Evolutionary conservation across 192 early-diverging fungal species (phyloP).

Genomic region (Backusella psychrophila): DNA sequence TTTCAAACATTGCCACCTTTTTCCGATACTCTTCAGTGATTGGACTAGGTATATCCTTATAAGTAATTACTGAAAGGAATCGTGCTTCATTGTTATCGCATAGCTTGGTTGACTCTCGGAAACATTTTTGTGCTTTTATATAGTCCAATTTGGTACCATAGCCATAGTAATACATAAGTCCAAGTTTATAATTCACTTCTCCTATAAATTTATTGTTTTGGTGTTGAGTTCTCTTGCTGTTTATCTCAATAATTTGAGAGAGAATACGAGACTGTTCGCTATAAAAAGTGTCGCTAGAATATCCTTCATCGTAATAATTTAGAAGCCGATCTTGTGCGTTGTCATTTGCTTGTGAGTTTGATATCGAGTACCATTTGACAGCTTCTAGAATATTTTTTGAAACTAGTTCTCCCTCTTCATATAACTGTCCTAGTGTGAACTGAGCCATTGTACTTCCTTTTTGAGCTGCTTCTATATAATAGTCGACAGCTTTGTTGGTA

Average conservation of each 20-base stretch:
- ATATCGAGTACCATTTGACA: not conserved
- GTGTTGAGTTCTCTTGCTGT: not conserved
- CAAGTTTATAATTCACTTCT: not conserved
- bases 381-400: not conserved
- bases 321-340: not conserved
- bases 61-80: too few relatives aligned
- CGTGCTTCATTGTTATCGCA: too few relatives aligned
- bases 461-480: not conserved
- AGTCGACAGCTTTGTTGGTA: not conserved
- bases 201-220: not conserved
- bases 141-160: too few relatives aligned
- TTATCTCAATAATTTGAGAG: not conserved
- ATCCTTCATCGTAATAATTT: not conserved
- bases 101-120: too few relatives aligned
- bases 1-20: too few relatives aligned
- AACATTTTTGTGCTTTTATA: too few relatives aligned
- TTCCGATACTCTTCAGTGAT: too few relatives aligned
- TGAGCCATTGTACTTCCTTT: not conserved
- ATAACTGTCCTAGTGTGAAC: not conserved
- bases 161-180: too few relatives aligned
- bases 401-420: not conserved
- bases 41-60: too few relatives aligned
- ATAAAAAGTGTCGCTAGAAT: conserved; percentile 1
- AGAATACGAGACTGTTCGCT: not conserved
- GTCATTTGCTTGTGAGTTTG: not conserved